phyloP scores from a whole-genome alignment of 768 basidiomycete genomes.

The Tylopilus subfusipes region DNA sequence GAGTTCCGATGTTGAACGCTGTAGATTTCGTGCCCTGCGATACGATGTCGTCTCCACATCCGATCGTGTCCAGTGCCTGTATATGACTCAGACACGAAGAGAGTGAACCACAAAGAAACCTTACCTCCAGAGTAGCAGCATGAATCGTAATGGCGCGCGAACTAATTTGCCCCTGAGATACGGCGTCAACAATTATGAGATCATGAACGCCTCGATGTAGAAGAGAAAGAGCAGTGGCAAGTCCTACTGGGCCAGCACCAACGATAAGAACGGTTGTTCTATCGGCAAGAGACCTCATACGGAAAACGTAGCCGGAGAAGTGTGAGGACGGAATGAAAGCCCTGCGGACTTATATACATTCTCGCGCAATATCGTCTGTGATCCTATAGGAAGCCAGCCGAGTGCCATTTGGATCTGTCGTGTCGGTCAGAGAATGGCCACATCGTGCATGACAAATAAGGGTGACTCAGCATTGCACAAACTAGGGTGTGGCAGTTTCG shows the following conservation, averaged over 20 bases:
- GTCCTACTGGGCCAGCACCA: conserved; percentile 49
- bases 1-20: conserved; percentile 8
- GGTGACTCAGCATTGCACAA: too few relatives aligned
- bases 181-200: conserved; percentile 43
- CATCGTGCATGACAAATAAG: too few relatives aligned
- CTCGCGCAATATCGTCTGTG: not conserved
- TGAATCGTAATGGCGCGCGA: conserved; percentile 48
- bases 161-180: conserved; percentile 28
- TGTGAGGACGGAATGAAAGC: not conserved
- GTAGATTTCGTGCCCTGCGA: conserved; percentile 33
- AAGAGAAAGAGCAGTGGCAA: conserved; percentile 45
- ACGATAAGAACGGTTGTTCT: conserved; percentile 46
- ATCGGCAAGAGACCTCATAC: conserved; percentile 30
- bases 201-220: conserved; percentile 38
- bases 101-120: not conserved
- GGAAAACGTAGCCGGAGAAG: not conserved
- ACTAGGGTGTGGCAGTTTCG: too few relatives aligned
- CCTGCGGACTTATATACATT: not conserved
- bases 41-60: conserved; percentile 38
- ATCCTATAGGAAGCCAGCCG: too few relatives aligned
- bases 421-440: not conserved
- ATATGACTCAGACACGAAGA: conserved; percentile 31
- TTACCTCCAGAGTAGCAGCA: conserved; percentile 51
- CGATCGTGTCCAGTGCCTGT: conserved; percentile 47
- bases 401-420: too few relatives aligned